Base-by-base conservation (phyloP, 768 basidiomycete genomes). In the Lentinula boryana region DNA sequence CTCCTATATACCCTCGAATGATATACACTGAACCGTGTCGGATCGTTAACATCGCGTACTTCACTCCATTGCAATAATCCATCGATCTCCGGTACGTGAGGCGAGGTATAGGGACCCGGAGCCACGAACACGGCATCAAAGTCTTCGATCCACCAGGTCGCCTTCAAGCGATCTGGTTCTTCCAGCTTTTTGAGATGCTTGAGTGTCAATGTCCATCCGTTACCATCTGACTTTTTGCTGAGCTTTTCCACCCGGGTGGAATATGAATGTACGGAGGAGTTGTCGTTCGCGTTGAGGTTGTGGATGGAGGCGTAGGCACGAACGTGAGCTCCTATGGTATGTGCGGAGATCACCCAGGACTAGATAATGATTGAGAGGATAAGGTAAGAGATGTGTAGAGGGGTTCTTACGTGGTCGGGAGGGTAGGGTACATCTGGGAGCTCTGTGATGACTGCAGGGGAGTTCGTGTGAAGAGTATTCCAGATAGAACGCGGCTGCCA, bases 211-310 rank as follows among this genome's bases (percentile, higher is more conserved):
- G 57, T 60, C 69, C 68, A 69, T 5, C 59, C 64, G 13, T 64
- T 57, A 13, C 50, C 56, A 2, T 58, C 62, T 23, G 66, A 51
- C 18, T 65, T 21, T 54, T 78, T 78, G 41, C 69, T 67, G 35
- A 73, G 62, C 32, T 53, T 64, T 61, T 78, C 77, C 2, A 78
- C 77, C 8, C 77, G 73, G 3, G 78, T 77, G 33, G 74, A 70
- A 66, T 74, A 77, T 3, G 72, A 66, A 0, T 62, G 56, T 21
- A 66, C 67, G 1, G 66, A 62, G 32, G 23, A 38, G 15, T 43
- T 54, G 33, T 75, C 75, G 33, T 74, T 65, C 50, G 65, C 63
- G 53, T 73, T 72, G 53, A 76, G 65, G 33, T 68, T 67, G 52
- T 71, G 68, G 48, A 69, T 54, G 21, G 70, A 69, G 1, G 72